Evolutionary conservation across 140 eudicot species (phyloP), one percentile per base, ranked within the genome.

Genomic region (Cichorium intybus): DNA sequence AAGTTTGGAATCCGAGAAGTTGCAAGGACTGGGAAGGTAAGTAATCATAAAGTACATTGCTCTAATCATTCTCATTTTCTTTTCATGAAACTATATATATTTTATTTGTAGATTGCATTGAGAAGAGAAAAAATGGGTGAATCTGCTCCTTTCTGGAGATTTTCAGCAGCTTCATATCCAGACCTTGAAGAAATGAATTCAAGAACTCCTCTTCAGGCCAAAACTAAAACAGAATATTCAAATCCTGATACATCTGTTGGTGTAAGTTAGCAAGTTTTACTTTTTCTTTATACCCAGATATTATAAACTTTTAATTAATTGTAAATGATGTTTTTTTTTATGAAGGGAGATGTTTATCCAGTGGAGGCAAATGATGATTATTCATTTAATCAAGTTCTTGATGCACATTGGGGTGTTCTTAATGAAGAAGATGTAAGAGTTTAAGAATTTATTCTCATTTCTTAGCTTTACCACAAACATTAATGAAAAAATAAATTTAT

Each of bases 91-190:
- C n/a, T n/a, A n/a, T n/a, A 35, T 66, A 15, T 46, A 17, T 60
- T 45, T 1, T 20, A 24, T 33, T 74, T 34, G 26, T 70, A 93
- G 97, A 93, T 93, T 78, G 99, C 99, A 21, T 83, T 93, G 84
- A 86, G 97, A 86, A 93, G 99, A 68, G 99, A 93, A 80, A 88
- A 80, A 75, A 66, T 93, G 97, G 99, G 99, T 21, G 95, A 85
- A 77, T 83, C 95, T 81, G 99, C 99, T 77, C 99, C 99, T 26
- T 93, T 93, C 69, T 93, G 99, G 99, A 77, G 99, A 56, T 93
- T 85, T 69, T 93, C 99, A 51, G 97, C 99, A 57, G 94, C 99
- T 75, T 88, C 99, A 10, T 93, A 88, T 84, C 99, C 99, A 3
- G 99, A 93, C 67, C 97, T 93, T 67, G 90, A 77, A 77, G 66